Base-by-base conservation (phyloP, 2,329 filamentous ascomycete species). In the Pseudogymnoascus sp. region DNA sequence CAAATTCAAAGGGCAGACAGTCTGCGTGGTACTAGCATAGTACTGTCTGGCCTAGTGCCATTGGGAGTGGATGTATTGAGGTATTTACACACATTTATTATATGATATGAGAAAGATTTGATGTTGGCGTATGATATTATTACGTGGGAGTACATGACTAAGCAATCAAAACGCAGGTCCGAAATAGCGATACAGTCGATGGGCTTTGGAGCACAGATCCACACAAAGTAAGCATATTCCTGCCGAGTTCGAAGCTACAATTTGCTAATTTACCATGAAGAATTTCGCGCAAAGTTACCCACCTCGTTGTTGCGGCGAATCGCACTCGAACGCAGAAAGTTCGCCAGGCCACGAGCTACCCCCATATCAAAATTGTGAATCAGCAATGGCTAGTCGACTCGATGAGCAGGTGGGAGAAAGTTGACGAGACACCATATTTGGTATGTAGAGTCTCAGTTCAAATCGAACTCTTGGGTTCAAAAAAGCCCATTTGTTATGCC, bases 21-120 rank as follows among this genome's bases (percentile, higher is more conserved):
- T 2, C 82, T 99, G 0, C 81, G 80, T 19, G 88, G 85, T 12
- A 83, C 89, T 9, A 83, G 85, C 4, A 82, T 99, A 61, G 92
- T 96, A 4, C 86, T 97, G 65, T 96, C 92, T 0, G 94, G 94
- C 0, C 85, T 99, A 2, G 85, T 97, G 2, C 92, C 92, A 0
- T 76, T 96, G 0, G 89, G 89, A 4, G 82, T 88, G 35, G 86
- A 92, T 67, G 84, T 92, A 33, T 82, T 88, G 68, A 74, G 71
- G 78, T 80, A 72, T 45, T 45, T 45, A 23, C 6, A 9, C 12
- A 45, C 2, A 45, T 45, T 45, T 45, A 26, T 45, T 45, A n/a
- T n/a, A 45, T 26, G 12, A 45, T 26, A n/a, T 45, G n/a, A 5
- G 3, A 7, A 23, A 12, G 18, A 41, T 23, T 13, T 45, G 6